Percentiles rank a stretch among this genome's conserved stretches.
Evolutionary conservation across 2,329 filamentous ascomycete species (phyloP).

Genomic region (Mycosphaerella sp.): DNA sequence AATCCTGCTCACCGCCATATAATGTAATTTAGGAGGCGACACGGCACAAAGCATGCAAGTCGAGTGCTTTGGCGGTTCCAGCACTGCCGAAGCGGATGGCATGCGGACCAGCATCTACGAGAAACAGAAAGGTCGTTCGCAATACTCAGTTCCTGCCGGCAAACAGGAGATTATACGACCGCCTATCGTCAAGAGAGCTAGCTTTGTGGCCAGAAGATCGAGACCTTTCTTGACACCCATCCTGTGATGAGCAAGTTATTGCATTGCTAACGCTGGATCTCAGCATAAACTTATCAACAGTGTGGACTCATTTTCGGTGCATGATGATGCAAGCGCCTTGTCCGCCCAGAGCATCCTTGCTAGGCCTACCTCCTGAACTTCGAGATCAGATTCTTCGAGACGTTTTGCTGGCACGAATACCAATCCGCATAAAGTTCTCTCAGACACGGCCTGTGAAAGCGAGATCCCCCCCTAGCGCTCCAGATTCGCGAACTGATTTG

Average conservation of each 20-base stretch:
- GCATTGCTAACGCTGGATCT: too few relatives aligned
- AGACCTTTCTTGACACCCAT: neutral
- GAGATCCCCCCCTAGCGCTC: neutral
- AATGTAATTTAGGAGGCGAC: neutral
- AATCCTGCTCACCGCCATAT: constrained; percentile 6
- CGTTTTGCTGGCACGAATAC: constrained; percentile 1
- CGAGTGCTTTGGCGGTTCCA: constrained; percentile 11
- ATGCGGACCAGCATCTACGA: neutral
- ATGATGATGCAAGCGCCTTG: neutral
- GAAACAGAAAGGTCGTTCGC: neutral
- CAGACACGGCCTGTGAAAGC: neutral
- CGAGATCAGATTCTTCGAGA: constrained; percentile 5
- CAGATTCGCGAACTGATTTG: neutral
- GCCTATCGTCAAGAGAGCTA: neutral
- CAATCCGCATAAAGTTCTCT: neutral
- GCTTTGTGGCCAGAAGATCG: neutral
- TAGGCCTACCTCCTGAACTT: constrained; percentile 5
- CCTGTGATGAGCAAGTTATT: too few relatives aligned
- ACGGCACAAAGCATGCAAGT: constrained; percentile 1
- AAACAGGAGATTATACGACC: neutral
- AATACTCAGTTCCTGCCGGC: neutral
- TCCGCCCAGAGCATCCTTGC: neutral
- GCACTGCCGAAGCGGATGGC: constrained; percentile 2
- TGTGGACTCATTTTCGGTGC: too few relatives aligned
- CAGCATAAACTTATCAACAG: too few relatives aligned